Evolutionary conservation across 2,329 filamentous ascomycete species (phyloP), one percentile per base, ranked within the genome.

Genomic region (Pseudogymnoascus sp.): DNA sequence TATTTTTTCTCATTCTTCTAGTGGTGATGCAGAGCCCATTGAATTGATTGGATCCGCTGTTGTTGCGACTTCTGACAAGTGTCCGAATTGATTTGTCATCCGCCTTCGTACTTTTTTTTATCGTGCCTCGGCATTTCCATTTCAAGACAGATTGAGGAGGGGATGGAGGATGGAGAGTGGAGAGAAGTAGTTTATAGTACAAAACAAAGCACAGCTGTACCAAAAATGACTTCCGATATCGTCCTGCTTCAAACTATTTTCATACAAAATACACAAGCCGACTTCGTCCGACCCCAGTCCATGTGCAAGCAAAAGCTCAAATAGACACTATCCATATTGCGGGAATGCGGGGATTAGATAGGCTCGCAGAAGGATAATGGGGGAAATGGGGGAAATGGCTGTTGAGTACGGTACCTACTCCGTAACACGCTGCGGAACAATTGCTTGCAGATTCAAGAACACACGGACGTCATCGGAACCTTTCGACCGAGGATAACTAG

Each of bases 401-500:
- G 50, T 21, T 18, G 28, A 56, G 50, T 34, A 56, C 50, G 28
- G 28, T 56, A 56, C 50, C 11, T 34, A 34, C 46, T 34, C 10
- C 28, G 10, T 56, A 12, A 18, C 50, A 56, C 46, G 50, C 28
- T 2, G 16, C 10, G 11, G 50, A 36, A 50, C 31, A 21, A 56
- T 34, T 56, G 50, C 28, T 56, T 56, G 50, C 50, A 56, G 50
- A 56, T 21, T 56, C 28, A 8, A 21, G 10, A 2, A 34, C 50
- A 56, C 50, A 56, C 50, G 28, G 28, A 56, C 50, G 50, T 56
- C 50, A 56, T 56, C 50, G 50, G 50, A 36, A 56, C 50, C 50
- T 56, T 56, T 56, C 50, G 50, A 56, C 50, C 50, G 50, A 56
- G 50, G 50, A 36, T 56, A 56, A 56, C 50, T 18, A 36, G 50